A percentile compares a stretch with the other conserved stretches of the same genome.
Conservation (phyloP, 768 basidiomycete genomes). For the Naganishia friedmannii region DNA sequence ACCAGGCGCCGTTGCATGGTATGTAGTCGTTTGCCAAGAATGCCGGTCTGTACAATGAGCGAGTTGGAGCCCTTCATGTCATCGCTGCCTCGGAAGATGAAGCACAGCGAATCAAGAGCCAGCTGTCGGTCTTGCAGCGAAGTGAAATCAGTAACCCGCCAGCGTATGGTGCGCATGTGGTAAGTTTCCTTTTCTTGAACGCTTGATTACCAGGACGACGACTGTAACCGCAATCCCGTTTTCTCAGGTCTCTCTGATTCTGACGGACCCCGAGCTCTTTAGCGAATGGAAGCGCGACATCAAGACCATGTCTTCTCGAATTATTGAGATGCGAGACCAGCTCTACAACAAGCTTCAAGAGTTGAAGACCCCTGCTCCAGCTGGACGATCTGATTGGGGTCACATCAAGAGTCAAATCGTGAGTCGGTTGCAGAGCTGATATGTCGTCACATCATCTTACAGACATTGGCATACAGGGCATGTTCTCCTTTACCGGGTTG, state of each 20-base stretch:
- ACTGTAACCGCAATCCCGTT: not conserved
- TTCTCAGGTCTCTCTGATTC: conserved; percentile 34
- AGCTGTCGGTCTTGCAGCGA: conserved; percentile 56
- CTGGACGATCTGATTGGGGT: conserved; percentile 60
- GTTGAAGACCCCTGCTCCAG: conserved; percentile 70
- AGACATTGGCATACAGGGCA: conserved; percentile 57
- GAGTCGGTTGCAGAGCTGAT: not conserved
- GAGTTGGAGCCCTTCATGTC: conserved; percentile 88
- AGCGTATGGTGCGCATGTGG: conserved; percentile 72
- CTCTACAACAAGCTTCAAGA: conserved; percentile 69
- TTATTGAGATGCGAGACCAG: conserved; percentile 80
- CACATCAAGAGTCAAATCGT: conserved; percentile 84
- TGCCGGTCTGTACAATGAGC: conserved; percentile 90
- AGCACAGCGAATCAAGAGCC: conserved; percentile 62
- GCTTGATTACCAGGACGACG: not conserved
- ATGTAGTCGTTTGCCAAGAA: conserved; percentile 61
- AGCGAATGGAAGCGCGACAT: conserved; percentile 60
- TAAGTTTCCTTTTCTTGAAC: conserved; percentile 1
- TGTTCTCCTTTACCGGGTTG: conserved; percentile 72
- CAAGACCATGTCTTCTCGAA: conserved; percentile 79
- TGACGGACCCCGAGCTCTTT: conserved; percentile 37
- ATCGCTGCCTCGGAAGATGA: conserved; percentile 63
- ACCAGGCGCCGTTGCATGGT: not conserved
- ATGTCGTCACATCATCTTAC: not conserved
- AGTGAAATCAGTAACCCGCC: conserved; percentile 65